phyloP scores from a whole-genome alignment of 257 asterid genomes.

The Petrea volubilis region DNA sequence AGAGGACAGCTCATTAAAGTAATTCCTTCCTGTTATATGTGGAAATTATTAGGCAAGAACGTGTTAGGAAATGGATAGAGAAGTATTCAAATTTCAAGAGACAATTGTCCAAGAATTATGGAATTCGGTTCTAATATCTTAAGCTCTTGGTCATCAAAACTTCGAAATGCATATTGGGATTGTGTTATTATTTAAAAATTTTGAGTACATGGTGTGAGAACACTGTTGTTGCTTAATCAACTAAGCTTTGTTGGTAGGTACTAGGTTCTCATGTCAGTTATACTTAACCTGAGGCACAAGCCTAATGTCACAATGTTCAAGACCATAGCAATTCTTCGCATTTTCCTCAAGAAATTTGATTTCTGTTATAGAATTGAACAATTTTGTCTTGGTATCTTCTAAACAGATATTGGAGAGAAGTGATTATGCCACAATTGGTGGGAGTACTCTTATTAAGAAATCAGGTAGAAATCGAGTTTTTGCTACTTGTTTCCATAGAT shows the following conservation, averaged over 20 bases:
- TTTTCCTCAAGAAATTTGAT: slow-evolving; percentile 18
- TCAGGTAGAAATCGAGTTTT: slow-evolving; percentile 50
- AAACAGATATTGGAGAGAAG: slow-evolving; percentile 85
- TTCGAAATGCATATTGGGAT: not conserved
- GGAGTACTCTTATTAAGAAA: slow-evolving; percentile 72
- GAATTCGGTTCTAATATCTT: not conserved
- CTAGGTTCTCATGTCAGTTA: not conserved
- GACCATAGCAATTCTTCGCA: not conserved
- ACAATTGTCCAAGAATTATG: not conserved
- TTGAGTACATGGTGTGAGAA: not conserved
- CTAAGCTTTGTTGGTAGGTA: not conserved
- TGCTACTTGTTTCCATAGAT: slow-evolving; percentile 6
- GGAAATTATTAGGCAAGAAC: not conserved
- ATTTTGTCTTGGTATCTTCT: slow-evolving; percentile 23
- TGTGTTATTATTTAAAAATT: not conserved
- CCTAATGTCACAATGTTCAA: not conserved
- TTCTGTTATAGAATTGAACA: slow-evolving; percentile 17
- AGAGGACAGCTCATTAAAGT: not conserved
- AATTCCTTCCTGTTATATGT: not conserved
- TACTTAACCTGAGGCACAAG: not conserved
- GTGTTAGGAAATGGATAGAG: not conserved
- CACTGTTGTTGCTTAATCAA: not conserved
- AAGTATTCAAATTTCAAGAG: not conserved
- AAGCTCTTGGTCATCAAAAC: not conserved
- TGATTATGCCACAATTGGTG: slow-evolving; percentile 82